Evolutionary conservation across 164 flowering plant genomes (phyloP).

Genomic region (Tinospora cordifolia): DNA sequence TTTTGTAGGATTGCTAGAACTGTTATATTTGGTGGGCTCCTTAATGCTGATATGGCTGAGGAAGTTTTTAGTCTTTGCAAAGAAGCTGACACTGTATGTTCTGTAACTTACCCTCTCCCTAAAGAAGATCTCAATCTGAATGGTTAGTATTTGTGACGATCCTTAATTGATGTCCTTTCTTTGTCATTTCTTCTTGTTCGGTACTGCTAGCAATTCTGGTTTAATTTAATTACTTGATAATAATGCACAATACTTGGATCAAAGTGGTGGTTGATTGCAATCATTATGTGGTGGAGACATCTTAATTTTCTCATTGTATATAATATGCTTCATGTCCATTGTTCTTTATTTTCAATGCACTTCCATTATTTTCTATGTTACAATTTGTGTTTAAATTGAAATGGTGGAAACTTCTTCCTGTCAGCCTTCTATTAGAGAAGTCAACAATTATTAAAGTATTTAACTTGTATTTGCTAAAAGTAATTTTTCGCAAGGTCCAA

Average conservation of each 20-base stretch:
- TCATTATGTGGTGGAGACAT: neutral
- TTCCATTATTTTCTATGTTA: neutral
- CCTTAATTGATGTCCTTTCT: slow-evolving; percentile 2
- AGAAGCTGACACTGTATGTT: slow-evolving; percentile 55
- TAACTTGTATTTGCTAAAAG: too few relatives aligned
- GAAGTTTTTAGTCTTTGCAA: slow-evolving; percentile 50
- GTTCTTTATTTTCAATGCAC: neutral
- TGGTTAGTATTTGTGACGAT: slow-evolving; percentile 39
- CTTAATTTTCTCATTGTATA: neutral
- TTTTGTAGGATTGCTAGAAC: slow-evolving; percentile 73
- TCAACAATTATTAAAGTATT: too few relatives aligned
- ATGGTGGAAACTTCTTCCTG: too few relatives aligned
- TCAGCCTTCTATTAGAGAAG: too few relatives aligned
- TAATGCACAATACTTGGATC: neutral
- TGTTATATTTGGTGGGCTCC: slow-evolving; percentile 76
- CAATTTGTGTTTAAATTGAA: too few relatives aligned
- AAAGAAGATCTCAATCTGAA: slow-evolving; percentile 54
- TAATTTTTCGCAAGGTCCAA: too few relatives aligned
- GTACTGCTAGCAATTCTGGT: too few relatives aligned
- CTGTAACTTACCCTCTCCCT: slow-evolving; percentile 77
- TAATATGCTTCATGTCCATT: neutral
- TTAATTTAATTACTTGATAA: neutral
- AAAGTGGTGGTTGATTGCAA: neutral
- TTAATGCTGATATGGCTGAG: slow-evolving; percentile 64
- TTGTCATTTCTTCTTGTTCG: neutral